phyloP scores from a whole-genome alignment of 2,329 filamentous ascomycete genomes.

The Massarina eburnea region DNA sequence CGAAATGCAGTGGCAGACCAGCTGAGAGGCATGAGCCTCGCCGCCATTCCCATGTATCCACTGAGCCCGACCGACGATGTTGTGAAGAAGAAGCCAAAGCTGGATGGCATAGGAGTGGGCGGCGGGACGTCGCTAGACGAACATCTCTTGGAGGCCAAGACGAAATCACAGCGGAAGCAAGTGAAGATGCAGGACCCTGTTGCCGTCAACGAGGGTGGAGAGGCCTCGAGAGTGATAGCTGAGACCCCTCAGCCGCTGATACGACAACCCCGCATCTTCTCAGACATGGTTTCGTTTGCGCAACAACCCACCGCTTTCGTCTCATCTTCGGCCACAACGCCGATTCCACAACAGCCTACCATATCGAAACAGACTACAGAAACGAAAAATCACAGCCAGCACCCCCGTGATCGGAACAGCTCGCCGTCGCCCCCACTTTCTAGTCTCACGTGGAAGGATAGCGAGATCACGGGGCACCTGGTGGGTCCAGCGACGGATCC shows the following conservation, averaged over 20 bases:
- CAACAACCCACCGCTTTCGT: constrained; percentile 29
- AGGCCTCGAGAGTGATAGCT: constrained; percentile 24
- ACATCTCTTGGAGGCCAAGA: constrained; percentile 8
- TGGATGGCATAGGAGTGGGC: constrained; percentile 22
- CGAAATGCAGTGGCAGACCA: constrained; percentile 41
- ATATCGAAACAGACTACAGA: constrained; percentile 7
- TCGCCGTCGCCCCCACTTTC: constrained; percentile 36
- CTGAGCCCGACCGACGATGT: constrained; percentile 38
- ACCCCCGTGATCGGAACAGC: constrained; percentile 23
- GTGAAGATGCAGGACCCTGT: constrained; percentile 6
- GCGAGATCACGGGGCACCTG: constrained; percentile 63
- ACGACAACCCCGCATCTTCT: constrained; percentile 35
- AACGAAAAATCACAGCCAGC: constrained; percentile 9
- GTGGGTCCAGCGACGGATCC: constrained; percentile 53
- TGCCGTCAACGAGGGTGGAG: constrained; percentile 3
- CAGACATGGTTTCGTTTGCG: constrained; percentile 32
- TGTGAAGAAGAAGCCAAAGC: constrained; percentile 40
- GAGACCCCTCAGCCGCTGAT: constrained; percentile 32
- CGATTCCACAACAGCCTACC: constrained; percentile 7
- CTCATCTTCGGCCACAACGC: constrained; percentile 14
- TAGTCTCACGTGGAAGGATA: constrained; percentile 58
- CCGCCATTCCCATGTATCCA: constrained; percentile 34
- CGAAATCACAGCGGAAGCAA: constrained; percentile 1
- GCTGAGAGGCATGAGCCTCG: constrained; percentile 35
- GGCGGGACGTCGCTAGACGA: constrained; percentile 17